A percentile compares a stretch with the other conserved stretches of the same genome.
These are phyloP conservation scores for Globisporangium alternatum DNA, from an alignment of 352 stramenopile genomes.

Conservation along the genomic window DNA sequence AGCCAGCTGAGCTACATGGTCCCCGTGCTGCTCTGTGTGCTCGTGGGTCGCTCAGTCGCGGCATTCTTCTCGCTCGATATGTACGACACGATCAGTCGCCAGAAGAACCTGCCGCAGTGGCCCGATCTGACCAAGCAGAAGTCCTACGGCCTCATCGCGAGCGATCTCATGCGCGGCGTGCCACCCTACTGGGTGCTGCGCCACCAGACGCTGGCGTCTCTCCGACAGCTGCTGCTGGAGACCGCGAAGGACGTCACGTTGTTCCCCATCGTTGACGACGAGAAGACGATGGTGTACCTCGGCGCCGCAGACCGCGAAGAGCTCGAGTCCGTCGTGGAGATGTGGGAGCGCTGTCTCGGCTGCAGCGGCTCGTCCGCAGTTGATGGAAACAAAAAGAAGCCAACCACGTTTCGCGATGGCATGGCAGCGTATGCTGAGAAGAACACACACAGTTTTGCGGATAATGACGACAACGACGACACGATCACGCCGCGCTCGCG, in stretches of 20 bases:
- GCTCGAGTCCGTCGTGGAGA: conserved; percentile 52
- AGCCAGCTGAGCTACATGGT: conserved; percentile 89
- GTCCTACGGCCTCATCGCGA: conserved; percentile 68
- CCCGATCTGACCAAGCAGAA: conserved; percentile 74
- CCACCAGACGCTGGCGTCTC: conserved; percentile 47
- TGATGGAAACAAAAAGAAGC: neutral
- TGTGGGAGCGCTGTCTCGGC: conserved; percentile 52
- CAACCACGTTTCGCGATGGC: neutral
- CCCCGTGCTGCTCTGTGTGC: conserved; percentile 76
- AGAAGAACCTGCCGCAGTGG: conserved; percentile 81
- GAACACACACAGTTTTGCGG: neutral
- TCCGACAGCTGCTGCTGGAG: conserved; percentile 41
- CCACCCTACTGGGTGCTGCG: conserved; percentile 44
- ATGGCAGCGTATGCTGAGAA: neutral
- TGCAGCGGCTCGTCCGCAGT: neutral
- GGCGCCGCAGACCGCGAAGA: conserved; percentile 60
- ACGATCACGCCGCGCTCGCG: conserved; percentile 24
- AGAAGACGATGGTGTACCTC: conserved; percentile 57
- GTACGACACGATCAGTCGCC: conserved; percentile 79
- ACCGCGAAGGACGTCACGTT: conserved; percentile 37
- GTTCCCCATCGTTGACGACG: conserved; percentile 71
- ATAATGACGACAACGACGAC: neutral
- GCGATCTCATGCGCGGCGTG: conserved; percentile 64
- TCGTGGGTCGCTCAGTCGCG: conserved; percentile 65
- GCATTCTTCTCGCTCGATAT: conserved; percentile 76